Conservation (phyloP, 1,284 basidiomycete genomes). For the Ceratobasidium sp. region DNA sequence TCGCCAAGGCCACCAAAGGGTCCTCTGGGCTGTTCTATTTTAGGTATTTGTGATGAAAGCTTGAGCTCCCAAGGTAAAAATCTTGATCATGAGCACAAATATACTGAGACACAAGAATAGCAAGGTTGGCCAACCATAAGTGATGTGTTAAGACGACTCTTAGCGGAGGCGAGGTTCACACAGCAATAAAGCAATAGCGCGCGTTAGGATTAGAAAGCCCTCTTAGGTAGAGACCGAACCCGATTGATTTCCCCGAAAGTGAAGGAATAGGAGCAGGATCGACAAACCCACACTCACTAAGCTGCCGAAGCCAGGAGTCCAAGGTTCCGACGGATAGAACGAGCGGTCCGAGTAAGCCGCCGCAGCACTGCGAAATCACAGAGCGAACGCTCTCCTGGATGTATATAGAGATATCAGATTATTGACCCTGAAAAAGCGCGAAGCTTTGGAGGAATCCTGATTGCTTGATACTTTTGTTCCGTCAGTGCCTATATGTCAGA, state of each 20-base stretch:
- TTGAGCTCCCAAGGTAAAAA: background rate
- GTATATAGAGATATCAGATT: background rate
- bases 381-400: background rate
- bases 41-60: background rate
- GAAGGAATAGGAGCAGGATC: slow-evolving; percentile 9
- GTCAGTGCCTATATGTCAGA: slow-evolving; percentile 18
- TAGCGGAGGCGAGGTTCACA: background rate
- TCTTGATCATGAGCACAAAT: background rate
- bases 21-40: slow-evolving; percentile 1
- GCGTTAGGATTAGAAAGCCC: background rate
- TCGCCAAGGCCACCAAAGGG: background rate
- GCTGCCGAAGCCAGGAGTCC: slow-evolving; percentile 25
- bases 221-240: background rate
- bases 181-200: background rate
- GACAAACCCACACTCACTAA: background rate
- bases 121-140: background rate
- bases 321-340: background rate
- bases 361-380: slow-evolving; percentile 35
- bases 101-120: background rate
- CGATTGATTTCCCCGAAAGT: slow-evolving; percentile 18
- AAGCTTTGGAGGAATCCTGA: slow-evolving; percentile 15
- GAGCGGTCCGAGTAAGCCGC: slow-evolving; percentile 37
- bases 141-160: background rate
- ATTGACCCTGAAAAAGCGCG: slow-evolving; percentile 27
- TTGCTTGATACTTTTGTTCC: slow-evolving; percentile 37